phyloP scores from a whole-genome alignment of 192 early-diverging fungal species.

The Rhizoclosmatium globosum region DNA sequence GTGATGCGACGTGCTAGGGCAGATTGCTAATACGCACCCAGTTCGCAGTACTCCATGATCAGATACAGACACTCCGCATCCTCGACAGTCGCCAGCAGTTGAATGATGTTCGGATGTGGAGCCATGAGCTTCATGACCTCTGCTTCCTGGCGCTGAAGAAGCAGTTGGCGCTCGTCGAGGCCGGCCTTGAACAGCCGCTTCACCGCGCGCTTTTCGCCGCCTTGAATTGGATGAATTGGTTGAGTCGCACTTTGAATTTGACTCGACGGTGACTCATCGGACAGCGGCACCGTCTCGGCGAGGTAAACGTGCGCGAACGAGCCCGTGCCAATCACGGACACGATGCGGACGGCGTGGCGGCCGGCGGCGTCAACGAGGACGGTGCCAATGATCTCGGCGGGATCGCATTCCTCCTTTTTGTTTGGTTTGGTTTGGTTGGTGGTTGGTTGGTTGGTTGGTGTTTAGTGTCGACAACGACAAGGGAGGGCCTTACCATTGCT shows the following conservation, averaged over 20 bases:
- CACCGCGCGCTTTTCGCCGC: slow-evolving; percentile 35
- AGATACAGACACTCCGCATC: slow-evolving; percentile 45
- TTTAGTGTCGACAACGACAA: not conserved
- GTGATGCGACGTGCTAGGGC: no score
- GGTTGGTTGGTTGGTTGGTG: not conserved
- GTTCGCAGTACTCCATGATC: slow-evolving; percentile 47
- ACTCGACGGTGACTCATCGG: not conserved
- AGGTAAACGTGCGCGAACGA: slow-evolving; percentile 60
- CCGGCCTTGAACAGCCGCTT: slow-evolving; percentile 48
- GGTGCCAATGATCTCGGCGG: slow-evolving; percentile 32
- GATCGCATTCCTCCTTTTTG: slow-evolving; percentile 34
- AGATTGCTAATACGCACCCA: slow-evolving; percentile 19
- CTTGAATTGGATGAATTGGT: not conserved
- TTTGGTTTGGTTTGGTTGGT: not conserved
- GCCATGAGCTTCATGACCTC: slow-evolving; percentile 38
- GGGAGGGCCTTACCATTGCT: no score
- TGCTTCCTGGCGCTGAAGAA: slow-evolving; percentile 45
- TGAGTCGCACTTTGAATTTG: no score
- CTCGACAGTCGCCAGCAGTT: slow-evolving; percentile 40
- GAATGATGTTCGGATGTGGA: slow-evolving; percentile 38
- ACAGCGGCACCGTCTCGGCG: slow-evolving; percentile 33
- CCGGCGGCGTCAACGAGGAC: slow-evolving; percentile 33
- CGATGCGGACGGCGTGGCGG: slow-evolving; percentile 34
- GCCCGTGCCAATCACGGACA: slow-evolving; percentile 51
- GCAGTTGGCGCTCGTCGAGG: slow-evolving; percentile 41